phyloP scores from a whole-genome alignment of 2,329 filamentous ascomycete genomes.

The Neospermospora avenae region DNA sequence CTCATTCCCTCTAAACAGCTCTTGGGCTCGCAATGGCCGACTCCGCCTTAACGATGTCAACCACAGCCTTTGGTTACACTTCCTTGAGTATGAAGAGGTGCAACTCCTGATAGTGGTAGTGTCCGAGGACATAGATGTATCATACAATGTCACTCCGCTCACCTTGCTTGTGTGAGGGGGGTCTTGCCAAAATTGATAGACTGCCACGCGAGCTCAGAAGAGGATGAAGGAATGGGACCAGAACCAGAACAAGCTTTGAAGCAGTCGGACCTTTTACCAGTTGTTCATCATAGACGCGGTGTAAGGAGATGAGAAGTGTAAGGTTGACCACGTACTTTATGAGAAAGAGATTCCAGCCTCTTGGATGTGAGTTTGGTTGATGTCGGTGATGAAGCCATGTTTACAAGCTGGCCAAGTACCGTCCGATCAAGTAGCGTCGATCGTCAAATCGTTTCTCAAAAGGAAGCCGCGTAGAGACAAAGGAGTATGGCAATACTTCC shows the following conservation, averaged over 20 bases:
- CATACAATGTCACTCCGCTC: constrained; percentile 30
- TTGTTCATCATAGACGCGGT: constrained; percentile 48
- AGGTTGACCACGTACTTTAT: constrained; percentile 9
- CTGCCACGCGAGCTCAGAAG: constrained; percentile 20
- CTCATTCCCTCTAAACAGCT: constrained; percentile 16
- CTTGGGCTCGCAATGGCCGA: constrained; percentile 1
- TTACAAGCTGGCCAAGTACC: background rate
- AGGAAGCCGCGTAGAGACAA: too few species aligned
- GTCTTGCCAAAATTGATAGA: constrained; percentile 34
- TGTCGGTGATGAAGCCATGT: constrained; percentile 3
- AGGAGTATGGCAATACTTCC: too few species aligned
- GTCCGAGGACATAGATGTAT: constrained; percentile 31
- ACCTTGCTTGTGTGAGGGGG: constrained; percentile 29
- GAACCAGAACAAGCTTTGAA: constrained; percentile 45
- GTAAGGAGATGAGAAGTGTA: background rate
- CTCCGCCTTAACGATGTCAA: constrained; percentile 39
- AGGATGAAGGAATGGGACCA: constrained; percentile 28
- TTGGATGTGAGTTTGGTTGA: constrained; percentile 1
- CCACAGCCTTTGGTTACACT: constrained; percentile 58
- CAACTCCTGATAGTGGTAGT: constrained; percentile 52
- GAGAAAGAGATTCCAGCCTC: constrained; percentile 1
- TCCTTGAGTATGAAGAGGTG: constrained; percentile 43
- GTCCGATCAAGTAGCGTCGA: too few species aligned
- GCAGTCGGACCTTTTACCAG: constrained; percentile 66
- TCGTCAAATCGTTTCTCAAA: too few species aligned